These are phyloP conservation scores for Chlorella sp. DNA, from an alignment of 139 green algal genomes.

Conservation along the genomic window DNA sequence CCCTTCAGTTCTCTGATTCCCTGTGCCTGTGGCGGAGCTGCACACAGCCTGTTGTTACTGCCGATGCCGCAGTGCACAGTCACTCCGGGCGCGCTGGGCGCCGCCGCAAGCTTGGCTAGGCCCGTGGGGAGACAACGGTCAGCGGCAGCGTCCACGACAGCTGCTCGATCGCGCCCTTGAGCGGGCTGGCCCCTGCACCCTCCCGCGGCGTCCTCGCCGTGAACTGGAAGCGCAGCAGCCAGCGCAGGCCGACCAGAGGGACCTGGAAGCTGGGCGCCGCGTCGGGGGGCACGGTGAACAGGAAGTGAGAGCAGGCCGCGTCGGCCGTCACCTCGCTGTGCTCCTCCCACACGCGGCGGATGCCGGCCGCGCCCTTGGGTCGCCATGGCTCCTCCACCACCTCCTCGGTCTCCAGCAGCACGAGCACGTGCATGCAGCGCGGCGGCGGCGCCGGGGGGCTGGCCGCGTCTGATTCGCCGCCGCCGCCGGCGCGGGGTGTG, in stretches of 20 bases:
- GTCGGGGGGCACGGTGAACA: constrained; percentile 71
- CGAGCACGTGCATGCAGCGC: constrained; percentile 46
- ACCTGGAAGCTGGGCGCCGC: constrained; percentile 74
- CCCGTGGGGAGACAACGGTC: no score
- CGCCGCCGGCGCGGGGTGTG: not conserved
- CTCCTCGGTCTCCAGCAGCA: constrained; percentile 72
- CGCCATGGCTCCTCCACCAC: constrained; percentile 43
- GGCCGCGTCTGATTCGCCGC: not conserved
- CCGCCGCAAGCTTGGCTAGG: no score
- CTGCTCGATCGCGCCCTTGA: constrained; percentile 49
- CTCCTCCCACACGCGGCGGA: constrained; percentile 71
- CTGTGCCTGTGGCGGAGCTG: no score
- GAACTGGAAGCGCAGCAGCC: constrained; percentile 82
- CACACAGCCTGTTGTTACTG: no score
- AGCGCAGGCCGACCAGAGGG: constrained; percentile 66
- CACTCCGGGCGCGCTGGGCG: no score
- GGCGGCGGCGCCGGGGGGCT: not conserved
- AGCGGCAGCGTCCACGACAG: constrained; percentile 73
- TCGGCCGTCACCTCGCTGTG: constrained; percentile 70
- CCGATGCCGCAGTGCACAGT: no score
- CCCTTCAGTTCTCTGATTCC: no score
- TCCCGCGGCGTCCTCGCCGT: constrained; percentile 14
- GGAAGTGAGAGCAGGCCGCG: constrained; percentile 64
- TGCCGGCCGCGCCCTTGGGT: constrained; percentile 22
- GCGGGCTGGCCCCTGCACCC: constrained; percentile 2